Evolutionary conservation across 2,329 filamentous ascomycete species (phyloP), one percentile per base, ranked within the genome.

Genomic region (Penicillium sp.): DNA sequence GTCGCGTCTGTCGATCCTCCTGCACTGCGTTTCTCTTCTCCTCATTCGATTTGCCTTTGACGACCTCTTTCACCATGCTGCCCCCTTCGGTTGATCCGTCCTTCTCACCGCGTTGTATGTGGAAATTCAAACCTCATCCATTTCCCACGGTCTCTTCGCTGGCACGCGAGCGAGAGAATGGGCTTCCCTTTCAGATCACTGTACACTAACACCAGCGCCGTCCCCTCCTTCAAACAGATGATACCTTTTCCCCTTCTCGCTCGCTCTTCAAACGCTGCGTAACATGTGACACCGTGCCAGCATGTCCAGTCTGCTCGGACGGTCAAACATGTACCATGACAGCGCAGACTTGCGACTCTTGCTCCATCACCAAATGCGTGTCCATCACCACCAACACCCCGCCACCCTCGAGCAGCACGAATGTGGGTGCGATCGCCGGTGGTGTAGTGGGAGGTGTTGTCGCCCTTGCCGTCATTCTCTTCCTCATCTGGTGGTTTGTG

Each of bases 361-460:
- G 85, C 65, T 75, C 82, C 4, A 71, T 70, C 28, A 80, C 79
- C 28, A 68, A 69, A 25, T 88, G 57, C 43, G 28, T 59, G 9
- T 37, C 44, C 25, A 45, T 41, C 9, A 45, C 40, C 40, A 63
- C 68, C 4, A 66, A 67, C 58, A 54, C 49, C 46, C 33, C 36
- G 6, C 38, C 45, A 18, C 36, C 49, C 41, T 48, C 53, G 25
- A 71, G 72, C 9, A 77, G 80, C 6, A 80, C 85, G 6, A 90
- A 88, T 58, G 76, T 85, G 1, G 90, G 90, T 37, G 88, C 88
- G 32, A 96, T 98, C 55, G 91, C 86, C 2, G 93, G 93, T 55
- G 91, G 91, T 55, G 90, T 96, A 8, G 74, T 97, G 38, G 93
- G 90, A 54, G 93, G 90, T 56, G 68, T 97, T 11, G 77, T 78